Percentiles rank a stretch among this genome's conserved stretches.
Evolutionary conservation across 192 early-diverging fungal genomes (phyloP).

Genomic region (Diversispora eburnea): DNA sequence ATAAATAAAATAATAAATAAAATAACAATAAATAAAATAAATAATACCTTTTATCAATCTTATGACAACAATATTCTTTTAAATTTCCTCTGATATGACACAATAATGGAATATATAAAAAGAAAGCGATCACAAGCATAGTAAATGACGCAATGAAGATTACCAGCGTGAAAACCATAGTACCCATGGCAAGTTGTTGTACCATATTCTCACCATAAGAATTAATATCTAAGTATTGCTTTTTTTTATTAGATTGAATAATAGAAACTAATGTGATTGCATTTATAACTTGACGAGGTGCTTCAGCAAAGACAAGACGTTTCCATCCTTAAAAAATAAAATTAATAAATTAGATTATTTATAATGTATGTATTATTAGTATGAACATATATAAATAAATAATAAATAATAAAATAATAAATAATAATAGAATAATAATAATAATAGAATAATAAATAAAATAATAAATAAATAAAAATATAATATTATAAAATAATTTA

Average conservation of each 20-base stretch:
- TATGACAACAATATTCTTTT: slow-evolving; percentile 86
- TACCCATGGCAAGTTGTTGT: background rate
- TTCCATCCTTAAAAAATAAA: slow-evolving; percentile 74
- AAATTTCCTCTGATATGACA: slow-evolving; percentile 80
- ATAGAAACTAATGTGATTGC: slow-evolving; percentile 48
- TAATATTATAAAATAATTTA: slow-evolving; percentile 38
- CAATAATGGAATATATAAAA: slow-evolving; percentile 77
- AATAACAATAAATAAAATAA: background rate
- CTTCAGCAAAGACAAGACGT: slow-evolving; percentile 74
- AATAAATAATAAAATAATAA: background rate
- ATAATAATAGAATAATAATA: too few relatives aligned
- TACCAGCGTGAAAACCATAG: slow-evolving; percentile 61
- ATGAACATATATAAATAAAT: background rate
- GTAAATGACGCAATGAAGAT: slow-evolving; percentile 56
- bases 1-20: background rate
- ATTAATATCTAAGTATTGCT: background rate
- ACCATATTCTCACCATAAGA: slow-evolving; percentile 25
- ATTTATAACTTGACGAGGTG: slow-evolving; percentile 72
- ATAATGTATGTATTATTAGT: background rate
- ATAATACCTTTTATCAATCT: slow-evolving; percentile 79
- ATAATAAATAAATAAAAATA: background rate
- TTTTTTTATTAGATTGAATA: slow-evolving; percentile 11
- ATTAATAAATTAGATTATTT: background rate
- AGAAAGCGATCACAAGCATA: slow-evolving; percentile 51
- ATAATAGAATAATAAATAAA: too few relatives aligned